A percentile compares a stretch with the other conserved stretches of the same genome.
These are phyloP conservation scores for Malus orientalis DNA, from an alignment of 306 rosid species.

Conservation along the genomic window DNA sequence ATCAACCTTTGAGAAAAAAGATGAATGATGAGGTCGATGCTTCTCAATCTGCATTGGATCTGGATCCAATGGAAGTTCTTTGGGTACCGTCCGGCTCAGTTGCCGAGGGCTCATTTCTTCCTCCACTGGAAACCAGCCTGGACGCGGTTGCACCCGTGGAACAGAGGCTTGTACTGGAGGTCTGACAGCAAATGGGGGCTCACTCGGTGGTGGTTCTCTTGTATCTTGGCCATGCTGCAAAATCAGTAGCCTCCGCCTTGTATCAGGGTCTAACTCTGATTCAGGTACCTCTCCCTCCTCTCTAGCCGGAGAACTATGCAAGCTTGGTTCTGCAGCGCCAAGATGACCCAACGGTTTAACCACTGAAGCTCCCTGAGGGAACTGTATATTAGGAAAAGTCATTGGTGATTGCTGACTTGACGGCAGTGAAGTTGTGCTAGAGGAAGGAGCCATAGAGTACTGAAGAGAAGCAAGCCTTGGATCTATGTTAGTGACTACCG, in stretches of 20 bases:
- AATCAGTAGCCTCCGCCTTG: constrained; percentile 96
- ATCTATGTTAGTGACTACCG: constrained; percentile 46
- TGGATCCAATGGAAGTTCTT: constrained; percentile 68
- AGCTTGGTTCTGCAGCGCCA: constrained; percentile 56
- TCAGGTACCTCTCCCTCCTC: constrained; percentile 99
- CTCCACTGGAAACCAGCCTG: constrained; percentile 77
- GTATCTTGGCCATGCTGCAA: constrained; percentile 98
- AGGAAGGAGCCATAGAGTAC: constrained; percentile 48
- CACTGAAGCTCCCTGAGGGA: constrained; percentile 40
- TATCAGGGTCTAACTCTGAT: constrained; percentile 97
- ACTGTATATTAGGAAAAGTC: constrained; percentile 48
- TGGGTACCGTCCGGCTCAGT: constrained; percentile 42
- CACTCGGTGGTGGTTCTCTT: constrained; percentile 59
- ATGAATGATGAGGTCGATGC: constrained; percentile 58
- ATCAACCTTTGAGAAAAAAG: constrained; percentile 71
- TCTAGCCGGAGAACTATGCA: constrained; percentile 93
- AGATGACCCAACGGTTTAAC: constrained; percentile 55
- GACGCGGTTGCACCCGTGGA: constrained; percentile 49
- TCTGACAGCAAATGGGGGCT: constrained; percentile 65
- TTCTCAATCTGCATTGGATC: constrained; percentile 67
- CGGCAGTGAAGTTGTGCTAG: constrained; percentile 55
- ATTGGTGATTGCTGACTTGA: constrained; percentile 43
- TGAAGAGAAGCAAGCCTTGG: constrained; percentile 54
- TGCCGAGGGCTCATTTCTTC: constrained; percentile 87
- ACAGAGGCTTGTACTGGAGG: constrained; percentile 55